Base-by-base conservation (phyloP, 768 basidiomycete species). In the Russula olivacea region DNA sequence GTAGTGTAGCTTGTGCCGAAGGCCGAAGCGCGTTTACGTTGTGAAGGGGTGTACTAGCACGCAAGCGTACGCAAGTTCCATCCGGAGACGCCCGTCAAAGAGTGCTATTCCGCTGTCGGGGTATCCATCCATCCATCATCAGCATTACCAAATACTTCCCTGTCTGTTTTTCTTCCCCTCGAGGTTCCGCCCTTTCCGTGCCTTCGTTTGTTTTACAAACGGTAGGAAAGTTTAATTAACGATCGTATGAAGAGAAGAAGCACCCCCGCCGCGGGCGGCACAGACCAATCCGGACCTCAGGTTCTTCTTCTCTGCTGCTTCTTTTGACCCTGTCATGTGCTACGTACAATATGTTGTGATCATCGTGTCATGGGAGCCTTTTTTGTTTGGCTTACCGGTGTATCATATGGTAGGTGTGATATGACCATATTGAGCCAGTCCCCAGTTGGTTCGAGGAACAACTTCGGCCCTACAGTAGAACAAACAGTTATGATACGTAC, bases 201-300 rank as follows among this genome's bases (percentile, higher is more conserved):
- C 34, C 23, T 63, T 58, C 45, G 49, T 63, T 63, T 63, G 61
- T 63, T 6, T 15, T 60, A n/a, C 28, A 30, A 36, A 50, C n/a
- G n/a, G 15, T 1, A 49, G 43, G 43, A 52, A 28, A 61, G 60
- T 63, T 63, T 58, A 58, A 58, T 63, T 38, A 38, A 52, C 10
- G 41, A 28, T 52, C 59, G 49, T 23, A 52, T 51, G 61, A 34
- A 34, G 30, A 9, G 8, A 32, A 32, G 34, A 36, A 36, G 11
- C 36, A 0, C 19, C 41, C 49, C 28, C 23, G 48, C 40, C 38
- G 58, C 49, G 58, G 49, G n/a, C 41, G 49, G 58, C 58, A 58
- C 36, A 21, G 17, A 32, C 48, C 48, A 41, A 5, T 23, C 53
- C 8, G 12, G 36, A 21, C n/a, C n/a, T 34, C 32, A 12, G 3